These are phyloP conservation scores for Leccinellum luteum DNA, from an alignment of 768 basidiomycete genomes.

Conservation along the genomic window DNA sequence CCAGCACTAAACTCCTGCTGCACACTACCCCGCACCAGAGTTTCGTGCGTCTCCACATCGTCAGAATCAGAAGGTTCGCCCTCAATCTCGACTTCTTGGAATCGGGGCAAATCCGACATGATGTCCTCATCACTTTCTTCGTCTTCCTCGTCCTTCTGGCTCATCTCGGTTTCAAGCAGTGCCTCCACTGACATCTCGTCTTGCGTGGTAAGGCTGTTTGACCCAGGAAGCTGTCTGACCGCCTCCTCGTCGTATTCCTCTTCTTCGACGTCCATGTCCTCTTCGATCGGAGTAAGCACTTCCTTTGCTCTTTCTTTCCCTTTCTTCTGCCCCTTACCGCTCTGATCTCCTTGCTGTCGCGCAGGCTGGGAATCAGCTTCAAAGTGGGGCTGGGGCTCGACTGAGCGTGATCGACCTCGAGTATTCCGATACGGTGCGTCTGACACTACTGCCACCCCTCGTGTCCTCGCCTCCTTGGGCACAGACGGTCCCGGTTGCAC, in stretches of 20 bases:
- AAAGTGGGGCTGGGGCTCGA: conserved; percentile 8
- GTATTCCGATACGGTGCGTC: conserved; percentile 18
- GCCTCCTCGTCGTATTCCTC: background rate
- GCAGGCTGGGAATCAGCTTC: background rate
- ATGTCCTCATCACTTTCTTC: background rate
- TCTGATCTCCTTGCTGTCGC: background rate
- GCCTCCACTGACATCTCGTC: conserved; percentile 25
- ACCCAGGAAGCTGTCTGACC: background rate
- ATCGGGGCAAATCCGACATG: conserved; percentile 1
- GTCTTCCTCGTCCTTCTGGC: background rate
- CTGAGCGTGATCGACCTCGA: conserved; percentile 23
- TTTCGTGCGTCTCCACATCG: conserved; percentile 26
- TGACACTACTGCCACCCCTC: background rate
- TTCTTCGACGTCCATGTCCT: conserved; percentile 2
- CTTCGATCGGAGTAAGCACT: conserved; percentile 5
- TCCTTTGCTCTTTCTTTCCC: background rate
- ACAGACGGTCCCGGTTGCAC: conserved; percentile 14
- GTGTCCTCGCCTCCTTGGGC: background rate
- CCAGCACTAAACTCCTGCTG: background rate
- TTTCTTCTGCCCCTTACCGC: conserved; percentile 6
- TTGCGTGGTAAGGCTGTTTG: background rate
- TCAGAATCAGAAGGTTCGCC: conserved; percentile 27
- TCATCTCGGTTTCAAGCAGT: conserved; percentile 12
- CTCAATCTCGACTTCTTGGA: conserved; percentile 8
- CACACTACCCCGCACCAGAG: conserved; percentile 4